Evolutionary conservation across 2,329 filamentous ascomycete genomes (phyloP).

Genomic region (Periconia macrospinosa): DNA sequence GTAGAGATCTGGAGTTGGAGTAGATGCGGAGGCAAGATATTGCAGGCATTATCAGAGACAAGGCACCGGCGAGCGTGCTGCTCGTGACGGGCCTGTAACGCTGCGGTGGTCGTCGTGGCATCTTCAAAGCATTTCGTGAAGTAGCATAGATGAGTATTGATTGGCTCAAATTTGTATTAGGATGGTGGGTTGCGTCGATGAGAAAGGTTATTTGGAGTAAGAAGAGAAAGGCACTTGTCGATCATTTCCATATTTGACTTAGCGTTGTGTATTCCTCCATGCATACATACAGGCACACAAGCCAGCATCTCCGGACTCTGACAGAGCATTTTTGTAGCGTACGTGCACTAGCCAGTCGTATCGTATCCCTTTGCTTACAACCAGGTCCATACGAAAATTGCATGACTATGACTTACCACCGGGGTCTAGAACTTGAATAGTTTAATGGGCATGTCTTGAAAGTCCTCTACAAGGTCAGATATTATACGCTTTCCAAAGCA

Average conservation of each 20-base stretch:
- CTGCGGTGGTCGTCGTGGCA: conserved; percentile 6
- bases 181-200: too few species aligned
- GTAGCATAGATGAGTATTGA: not conserved
- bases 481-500: too few species aligned
- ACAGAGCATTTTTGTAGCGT: too few species aligned
- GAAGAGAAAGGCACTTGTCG: too few species aligned
- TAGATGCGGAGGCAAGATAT: conserved; percentile 50
- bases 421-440: not conserved
- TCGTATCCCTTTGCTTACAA: not conserved
- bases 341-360: too few species aligned
- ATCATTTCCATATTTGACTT: too few species aligned
- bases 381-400: not conserved
- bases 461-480: too few species aligned
- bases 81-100: conserved; percentile 29
- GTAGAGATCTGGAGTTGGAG: conserved; percentile 13
- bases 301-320: too few species aligned
- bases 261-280: too few species aligned
- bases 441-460: not conserved
- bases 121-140: not conserved
- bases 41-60: conserved; percentile 57
- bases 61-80: conserved; percentile 25
- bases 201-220: too few species aligned
- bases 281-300: too few species aligned
- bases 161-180: too few species aligned
- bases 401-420: not conserved